Base-by-base conservation (phyloP, 2,329 filamentous ascomycete genomes). In the Fusarium sublunatum region DNA sequence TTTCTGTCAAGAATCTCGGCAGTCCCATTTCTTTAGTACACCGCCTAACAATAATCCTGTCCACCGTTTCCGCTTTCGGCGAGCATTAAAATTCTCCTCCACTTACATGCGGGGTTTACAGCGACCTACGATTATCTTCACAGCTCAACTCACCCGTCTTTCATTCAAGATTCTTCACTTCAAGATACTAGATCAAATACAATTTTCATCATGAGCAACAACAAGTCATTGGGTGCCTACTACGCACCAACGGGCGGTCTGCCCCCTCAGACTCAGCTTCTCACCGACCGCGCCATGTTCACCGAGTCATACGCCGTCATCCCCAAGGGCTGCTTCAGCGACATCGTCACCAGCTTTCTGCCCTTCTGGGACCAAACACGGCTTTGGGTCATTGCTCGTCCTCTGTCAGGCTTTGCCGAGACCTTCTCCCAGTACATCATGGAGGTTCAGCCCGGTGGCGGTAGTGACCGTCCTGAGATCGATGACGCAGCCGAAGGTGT, bases 281-380 rank as follows among this genome's bases (percentile, higher is more conserved):
- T 62, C 22, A 62, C 59, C 19, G 59, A 62, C 38, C 39, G 59
- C 7, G 59, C 59, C 4, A 62, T 62, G 59, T 62, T 62, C 44
- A 62, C 59, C 9, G 59, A 62, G 53, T 58, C 59, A 28, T 62
- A 62, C 13, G 59, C 59, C 25, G 53, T 62, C 39, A 62, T 62
- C 6, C 59, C 59, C 15, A 62, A 62, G 11, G 59, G 59, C 8
- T 62, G 59, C 41, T 62, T 62, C 58, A 62, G 59, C 34, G 59
- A 62, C 6, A 62, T 62, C 15, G 59, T 62, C 34, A 62, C 59
- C 46, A 62, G 59, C 13, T 62, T 62, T 5, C 42, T 62, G 2
- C 59, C 59, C 0, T 62, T 62, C 15, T 62, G 59, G 59, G 59
- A 62, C 4, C 58, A 62, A 7, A 62, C 59, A 6, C 34, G 59